Evolutionary conservation across 1,284 basidiomycete genomes (phyloP).

Genomic region (Mycena citricolor): DNA sequence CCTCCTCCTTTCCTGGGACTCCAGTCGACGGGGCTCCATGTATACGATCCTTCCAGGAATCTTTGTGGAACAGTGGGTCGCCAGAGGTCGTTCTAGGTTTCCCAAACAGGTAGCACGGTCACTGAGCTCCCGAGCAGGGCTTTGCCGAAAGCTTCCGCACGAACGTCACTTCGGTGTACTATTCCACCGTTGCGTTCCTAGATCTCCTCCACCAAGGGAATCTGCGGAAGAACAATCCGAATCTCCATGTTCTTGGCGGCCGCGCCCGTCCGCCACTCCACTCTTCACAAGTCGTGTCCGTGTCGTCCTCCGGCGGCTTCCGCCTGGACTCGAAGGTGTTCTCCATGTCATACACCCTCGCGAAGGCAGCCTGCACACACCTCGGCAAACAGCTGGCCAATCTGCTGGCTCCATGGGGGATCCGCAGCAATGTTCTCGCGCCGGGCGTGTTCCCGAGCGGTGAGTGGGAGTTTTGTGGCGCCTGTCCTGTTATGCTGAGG

Average conservation of each 20-base stretch:
- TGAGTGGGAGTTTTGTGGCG: constrained; percentile 5
- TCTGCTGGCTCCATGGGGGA: constrained; percentile 68
- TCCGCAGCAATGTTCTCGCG: constrained; percentile 69
- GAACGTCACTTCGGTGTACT: constrained; percentile 71
- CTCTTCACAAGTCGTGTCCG: constrained; percentile 63
- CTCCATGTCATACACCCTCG: constrained; percentile 67
- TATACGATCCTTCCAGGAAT: constrained; percentile 62
- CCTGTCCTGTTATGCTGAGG: constrained; percentile 19
- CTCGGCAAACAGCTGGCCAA: constrained; percentile 70
- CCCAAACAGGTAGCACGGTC: neutral
- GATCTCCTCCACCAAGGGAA: constrained; percentile 71
- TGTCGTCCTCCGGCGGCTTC: constrained; percentile 67
- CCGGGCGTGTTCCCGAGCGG: constrained; percentile 19
- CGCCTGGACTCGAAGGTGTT: constrained; percentile 60
- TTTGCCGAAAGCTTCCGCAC: constrained; percentile 66
- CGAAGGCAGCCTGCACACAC: constrained; percentile 68
- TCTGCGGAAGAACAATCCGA: constrained; percentile 39
- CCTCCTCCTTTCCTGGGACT: constrained; percentile 40
- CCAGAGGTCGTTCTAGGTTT: constrained; percentile 35
- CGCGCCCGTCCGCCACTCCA: constrained; percentile 38
- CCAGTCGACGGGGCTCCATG: constrained; percentile 41
- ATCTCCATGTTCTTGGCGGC: neutral
- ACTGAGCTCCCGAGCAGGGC: constrained; percentile 32
- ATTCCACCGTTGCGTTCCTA: constrained; percentile 70
- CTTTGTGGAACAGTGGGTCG: constrained; percentile 64